These are phyloP conservation scores for Thinopyrum elongatum DNA, from an alignment of 176 grass and related monocot species.

Conservation along the genomic window DNA sequence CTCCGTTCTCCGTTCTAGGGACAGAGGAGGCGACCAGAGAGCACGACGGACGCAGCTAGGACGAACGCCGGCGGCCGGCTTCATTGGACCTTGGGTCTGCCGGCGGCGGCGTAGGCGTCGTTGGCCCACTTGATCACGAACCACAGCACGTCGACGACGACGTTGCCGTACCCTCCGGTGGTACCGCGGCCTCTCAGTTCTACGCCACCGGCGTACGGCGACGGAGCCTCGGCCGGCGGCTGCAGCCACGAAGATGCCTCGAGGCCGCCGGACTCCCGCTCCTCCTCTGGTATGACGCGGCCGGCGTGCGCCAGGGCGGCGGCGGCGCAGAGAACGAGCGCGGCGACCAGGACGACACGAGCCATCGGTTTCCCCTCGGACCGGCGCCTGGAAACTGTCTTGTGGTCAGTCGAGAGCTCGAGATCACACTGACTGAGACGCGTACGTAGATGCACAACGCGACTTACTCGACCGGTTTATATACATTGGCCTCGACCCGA, in stretches of 20 bases:
- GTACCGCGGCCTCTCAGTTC: background rate
- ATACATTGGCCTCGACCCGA: background rate
- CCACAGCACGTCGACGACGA: slow-evolving; percentile 32
- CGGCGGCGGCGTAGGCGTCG: background rate
- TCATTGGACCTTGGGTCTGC: slow-evolving; percentile 16
- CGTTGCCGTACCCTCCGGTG: background rate
- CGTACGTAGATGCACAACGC: background rate
- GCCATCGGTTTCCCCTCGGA: slow-evolving; percentile 13
- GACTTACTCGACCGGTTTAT: background rate
- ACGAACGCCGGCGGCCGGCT: background rate
- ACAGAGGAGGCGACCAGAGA: background rate
- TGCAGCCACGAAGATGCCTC: background rate
- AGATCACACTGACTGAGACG: background rate
- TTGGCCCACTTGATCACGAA: slow-evolving; percentile 32
- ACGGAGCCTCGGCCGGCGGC: background rate
- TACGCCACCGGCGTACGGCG: background rate
- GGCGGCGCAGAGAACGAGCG: slow-evolving; percentile 30
- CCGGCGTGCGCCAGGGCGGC: background rate
- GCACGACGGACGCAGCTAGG: background rate
- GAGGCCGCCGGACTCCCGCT: background rate
- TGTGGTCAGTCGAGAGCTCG: no score
- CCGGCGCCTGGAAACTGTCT: background rate
- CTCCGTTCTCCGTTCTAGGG: background rate
- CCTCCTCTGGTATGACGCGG: slow-evolving; percentile 1
- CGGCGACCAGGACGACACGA: background rate